Conservation (phyloP, 495 filamentous ascomycete species). For the Annulohypoxylon stygium region DNA sequence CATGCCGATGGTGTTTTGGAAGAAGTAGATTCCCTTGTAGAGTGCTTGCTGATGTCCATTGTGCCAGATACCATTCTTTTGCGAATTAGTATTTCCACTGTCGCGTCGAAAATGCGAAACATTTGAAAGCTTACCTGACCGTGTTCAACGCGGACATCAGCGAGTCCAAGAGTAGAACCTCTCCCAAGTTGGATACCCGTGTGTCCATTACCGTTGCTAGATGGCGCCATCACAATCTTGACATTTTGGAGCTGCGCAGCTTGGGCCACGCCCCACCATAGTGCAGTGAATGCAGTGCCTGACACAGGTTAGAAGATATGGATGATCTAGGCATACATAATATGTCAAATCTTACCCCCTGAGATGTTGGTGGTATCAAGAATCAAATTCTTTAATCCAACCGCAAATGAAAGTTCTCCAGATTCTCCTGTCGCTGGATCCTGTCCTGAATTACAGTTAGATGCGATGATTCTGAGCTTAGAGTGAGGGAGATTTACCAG, state of each 20-base stretch:
- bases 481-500: slow-evolving; percentile 20
- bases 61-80: slow-evolving; percentile 64
- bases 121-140: slow-evolving; percentile 51
- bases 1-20: slow-evolving; percentile 67
- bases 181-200: slow-evolving; percentile 75
- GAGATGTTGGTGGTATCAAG: slow-evolving; percentile 73
- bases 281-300: slow-evolving; percentile 64
- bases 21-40: slow-evolving; percentile 74
- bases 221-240: slow-evolving; percentile 69
- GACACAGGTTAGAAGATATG: slow-evolving; percentile 11
- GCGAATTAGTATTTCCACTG: slow-evolving; percentile 17
- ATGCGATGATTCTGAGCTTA: not conserved
- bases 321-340: not conserved
- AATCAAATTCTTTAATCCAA: slow-evolving; percentile 76
- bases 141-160: slow-evolving; percentile 54
- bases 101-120: not conserved
- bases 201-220: slow-evolving; percentile 63
- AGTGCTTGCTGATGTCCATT: slow-evolving; percentile 79
- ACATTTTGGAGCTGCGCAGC: slow-evolving; percentile 77
- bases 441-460: slow-evolving; percentile 60
- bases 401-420: slow-evolving; percentile 66
- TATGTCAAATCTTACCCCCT: slow-evolving; percentile 39
- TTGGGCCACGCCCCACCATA: slow-evolving; percentile 79
- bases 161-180: slow-evolving; percentile 57
- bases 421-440: slow-evolving; percentile 53